Conservation (phyloP, 225 moss, liverwort and hornwort species). For the Sphagnum contortum region DNA sequence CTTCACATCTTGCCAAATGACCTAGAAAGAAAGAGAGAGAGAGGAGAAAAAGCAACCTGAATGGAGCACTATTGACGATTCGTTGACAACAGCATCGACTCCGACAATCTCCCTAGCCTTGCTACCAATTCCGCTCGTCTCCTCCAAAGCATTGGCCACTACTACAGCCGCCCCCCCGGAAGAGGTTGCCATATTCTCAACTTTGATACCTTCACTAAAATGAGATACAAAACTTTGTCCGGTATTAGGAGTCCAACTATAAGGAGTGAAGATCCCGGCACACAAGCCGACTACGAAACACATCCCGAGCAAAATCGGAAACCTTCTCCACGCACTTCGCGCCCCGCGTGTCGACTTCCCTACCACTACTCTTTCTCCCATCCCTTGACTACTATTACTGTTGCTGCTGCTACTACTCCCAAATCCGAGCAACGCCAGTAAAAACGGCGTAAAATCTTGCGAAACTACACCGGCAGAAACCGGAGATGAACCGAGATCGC, state of each 20-base stretch:
- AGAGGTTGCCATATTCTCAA: slow-evolving; percentile 1
- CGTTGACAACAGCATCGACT: slow-evolving; percentile 12
- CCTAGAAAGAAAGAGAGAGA: too few species aligned
- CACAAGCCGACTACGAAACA: slow-evolving; percentile 34
- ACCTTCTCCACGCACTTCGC: slow-evolving; percentile 28
- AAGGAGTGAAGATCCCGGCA: slow-evolving; percentile 25
- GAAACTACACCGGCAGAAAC: not conserved
- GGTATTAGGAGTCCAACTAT: slow-evolving; percentile 16
- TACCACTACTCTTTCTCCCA: too few species aligned
- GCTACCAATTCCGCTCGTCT: slow-evolving; percentile 2
- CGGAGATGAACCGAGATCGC: not conserved
- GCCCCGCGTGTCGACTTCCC: too few species aligned
- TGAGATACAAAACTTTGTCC: too few species aligned
- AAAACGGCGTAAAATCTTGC: too few species aligned
- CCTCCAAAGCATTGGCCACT: slow-evolving; percentile 1
- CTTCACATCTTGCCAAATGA: too few species aligned
- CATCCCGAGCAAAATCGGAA: slow-evolving; percentile 29
- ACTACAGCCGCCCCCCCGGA: too few species aligned
- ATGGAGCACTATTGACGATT: not conserved
- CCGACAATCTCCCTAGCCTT: slow-evolving; percentile 11
- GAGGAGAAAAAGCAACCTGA: slow-evolving; percentile 8
- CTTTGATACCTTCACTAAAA: slow-evolving; percentile 1
- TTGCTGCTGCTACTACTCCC: too few species aligned
- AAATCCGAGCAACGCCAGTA: too few species aligned
- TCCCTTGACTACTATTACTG: slow-evolving; percentile 20